These are phyloP conservation scores for Fusarium sp. DNA, from an alignment of 2,329 filamentous ascomycete species.

Conservation along the genomic window DNA sequence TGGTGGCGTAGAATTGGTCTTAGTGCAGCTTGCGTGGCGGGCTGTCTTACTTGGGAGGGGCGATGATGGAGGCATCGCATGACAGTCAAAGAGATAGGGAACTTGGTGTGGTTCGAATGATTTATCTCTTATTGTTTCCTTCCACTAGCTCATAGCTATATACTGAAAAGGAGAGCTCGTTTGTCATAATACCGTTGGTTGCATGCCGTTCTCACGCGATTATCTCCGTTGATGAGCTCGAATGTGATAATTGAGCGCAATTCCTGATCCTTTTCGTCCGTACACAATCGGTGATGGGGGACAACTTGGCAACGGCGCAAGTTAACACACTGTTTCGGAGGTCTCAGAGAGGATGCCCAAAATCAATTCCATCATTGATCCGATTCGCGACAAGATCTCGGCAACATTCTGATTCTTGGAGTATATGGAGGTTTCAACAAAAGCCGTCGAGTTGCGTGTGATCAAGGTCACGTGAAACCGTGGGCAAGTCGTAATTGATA, in stretches of 20 bases:
- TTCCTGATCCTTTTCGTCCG: conserved; percentile 17
- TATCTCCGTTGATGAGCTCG: neutral
- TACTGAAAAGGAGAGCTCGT: neutral
- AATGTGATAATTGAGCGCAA: conserved; percentile 23
- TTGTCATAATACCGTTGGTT: neutral
- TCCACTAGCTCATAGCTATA: neutral
- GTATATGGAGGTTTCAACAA: neutral
- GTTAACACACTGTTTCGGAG: conserved; percentile 22
- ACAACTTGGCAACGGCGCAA: conserved; percentile 3
- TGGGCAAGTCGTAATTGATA: conserved; percentile 11
- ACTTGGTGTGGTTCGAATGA: conserved; percentile 1
- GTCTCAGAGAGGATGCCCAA: neutral
- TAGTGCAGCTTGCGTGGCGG: conserved; percentile 48
- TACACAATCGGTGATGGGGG: neutral
- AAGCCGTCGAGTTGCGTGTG: conserved; percentile 12
- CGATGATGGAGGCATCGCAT: conserved; percentile 34
- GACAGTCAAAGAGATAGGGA: conserved; percentile 25
- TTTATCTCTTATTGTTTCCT: neutral
- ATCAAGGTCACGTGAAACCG: conserved; percentile 38
- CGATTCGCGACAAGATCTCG: conserved; percentile 28
- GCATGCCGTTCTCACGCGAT: neutral
- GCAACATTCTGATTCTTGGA: conserved; percentile 5
- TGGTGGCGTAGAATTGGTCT: conserved; percentile 44
- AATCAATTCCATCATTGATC: neutral
- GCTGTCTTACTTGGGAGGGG: conserved; percentile 35